Base-by-base conservation (phyloP, 2,329 filamentous ascomycete genomes). In the Anisogramma anomala region DNA sequence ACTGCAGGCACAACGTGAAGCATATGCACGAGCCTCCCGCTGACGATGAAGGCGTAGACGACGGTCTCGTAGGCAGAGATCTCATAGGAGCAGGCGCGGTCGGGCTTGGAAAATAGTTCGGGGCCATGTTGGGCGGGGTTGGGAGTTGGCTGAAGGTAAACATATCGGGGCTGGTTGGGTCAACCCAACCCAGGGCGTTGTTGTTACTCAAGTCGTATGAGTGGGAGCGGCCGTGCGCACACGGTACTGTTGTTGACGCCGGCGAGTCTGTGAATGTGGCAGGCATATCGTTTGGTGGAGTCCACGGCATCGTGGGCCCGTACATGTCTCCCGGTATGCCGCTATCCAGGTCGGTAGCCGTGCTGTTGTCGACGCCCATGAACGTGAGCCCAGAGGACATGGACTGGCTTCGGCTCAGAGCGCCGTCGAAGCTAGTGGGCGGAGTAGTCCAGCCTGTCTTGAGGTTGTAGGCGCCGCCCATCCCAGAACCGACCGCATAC, bases 1-100 rank as follows among this genome's bases (percentile, higher is more conserved):
- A 63, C 41, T 69, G 60, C 9, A 71, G 55, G 31, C 66, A 70
- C 15, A 56, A 56, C 1, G 62, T 59, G 48, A 71, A 70, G 51
- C 68, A 72, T 6, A 58, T 61, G 49, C 68, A 72, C 2, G 59
- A 56, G 8, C 56, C 54, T 3, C 52, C 51, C 3, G 55, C 27
- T 18, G 51, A 42, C 37, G 33, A 43, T 38, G 37, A 36, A 30
- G 48, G 33, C 20, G 53, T 52, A 3, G 56, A 50, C 33, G 57
- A 58, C 14, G 56, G 52, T 19, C 55, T 52, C 6, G 55, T 35
- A 7, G 53, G 51, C 4, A 50, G 49, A 9, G 58, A 52, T 15
- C 57, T 53, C 33, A 58, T 54, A 13, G 53, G 58, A 4, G 63
- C 61, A 2, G 64, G 64, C 2, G 58, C 48, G 2, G 57, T 58